Conservation (phyloP, 2,329 filamentous ascomycete species). For the Calonectria pteridis region DNA sequence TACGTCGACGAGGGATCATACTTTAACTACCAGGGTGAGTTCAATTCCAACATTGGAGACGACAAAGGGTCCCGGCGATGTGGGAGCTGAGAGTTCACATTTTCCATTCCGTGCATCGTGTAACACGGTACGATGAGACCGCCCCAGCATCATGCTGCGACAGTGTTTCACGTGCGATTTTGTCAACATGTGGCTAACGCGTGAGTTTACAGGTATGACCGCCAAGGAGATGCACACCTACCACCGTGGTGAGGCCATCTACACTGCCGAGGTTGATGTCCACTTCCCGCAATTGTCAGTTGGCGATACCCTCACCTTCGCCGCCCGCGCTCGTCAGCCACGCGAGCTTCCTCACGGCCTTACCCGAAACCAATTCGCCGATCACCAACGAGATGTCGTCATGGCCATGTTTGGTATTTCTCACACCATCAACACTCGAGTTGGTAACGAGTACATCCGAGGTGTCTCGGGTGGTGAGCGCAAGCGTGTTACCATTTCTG, state of each 20-base stretch:
- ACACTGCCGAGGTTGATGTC: conserved; percentile 86
- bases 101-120: background rate
- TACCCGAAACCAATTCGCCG: conserved; percentile 65
- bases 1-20: conserved; percentile 77
- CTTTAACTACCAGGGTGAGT: conserved; percentile 83
- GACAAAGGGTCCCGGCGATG: conserved; percentile 13
- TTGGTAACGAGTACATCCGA: conserved; percentile 81
- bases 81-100: conserved; percentile 5
- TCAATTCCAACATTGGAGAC: background rate
- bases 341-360: conserved; percentile 71
- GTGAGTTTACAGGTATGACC: conserved; percentile 63
- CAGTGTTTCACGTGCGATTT: conserved; percentile 10
- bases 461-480: conserved; percentile 82
- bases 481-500: conserved; percentile 74
- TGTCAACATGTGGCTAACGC: conserved; percentile 16
- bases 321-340: conserved; percentile 77
- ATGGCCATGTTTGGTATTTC: conserved; percentile 83
- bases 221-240: conserved; percentile 81
- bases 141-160: background rate
- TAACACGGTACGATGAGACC: background rate
- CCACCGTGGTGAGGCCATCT: conserved; percentile 88
- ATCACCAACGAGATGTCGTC: conserved; percentile 76
- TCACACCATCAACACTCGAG: conserved; percentile 78
- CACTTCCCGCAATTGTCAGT: conserved; percentile 84
- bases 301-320: conserved; percentile 83